Base-by-base conservation (phyloP, 768 basidiomycete genomes). In the Pholiota microspora region DNA sequence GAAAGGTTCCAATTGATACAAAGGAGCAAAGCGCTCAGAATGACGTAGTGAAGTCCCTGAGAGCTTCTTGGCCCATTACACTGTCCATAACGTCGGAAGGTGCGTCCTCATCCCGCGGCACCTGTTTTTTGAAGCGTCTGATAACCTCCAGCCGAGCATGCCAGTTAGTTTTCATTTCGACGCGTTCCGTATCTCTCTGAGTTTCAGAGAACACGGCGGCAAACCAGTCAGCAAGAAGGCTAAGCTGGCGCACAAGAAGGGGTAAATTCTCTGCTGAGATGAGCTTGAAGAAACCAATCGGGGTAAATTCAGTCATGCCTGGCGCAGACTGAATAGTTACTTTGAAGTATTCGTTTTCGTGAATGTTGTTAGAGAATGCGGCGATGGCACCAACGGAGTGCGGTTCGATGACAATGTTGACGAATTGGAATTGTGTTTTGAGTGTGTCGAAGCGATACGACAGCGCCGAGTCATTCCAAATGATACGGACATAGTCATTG, bases 381-480 rank as follows among this genome's bases (percentile, higher is more conserved):
- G 91, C 85, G 57, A 92, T 88, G 29, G 89, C 82, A 27, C 89
- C 92, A 49, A 85, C 74, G 10, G 92, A 93, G 69, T 92, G 94
- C 0, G 97, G 94, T 64, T 97, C 92, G 67, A 99, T 88, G 64
- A 99, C 87, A 64, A 99, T 92, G 73, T 98, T 98, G 64, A 98
- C 85, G 65, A 96, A 98, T 67, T 98, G 95, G 77, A 96, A 99
- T 65, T 92, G 86, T 7, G 96, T 96, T 21, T 81, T 73, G 52
- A 99, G 79, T 6, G 95, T 98, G 72, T 97, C 92, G 67, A 98
- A 97, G 49, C 75, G 81, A 71, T 97, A 98, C 2, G 87, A 83
- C 23, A 71, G 62, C n/a, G 95, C 95, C 9, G 93, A 93, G 66
- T 98, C 96, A 72, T 99, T 99, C 91, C 93, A 99, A 58, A 99